phyloP scores from a whole-genome alignment of 2,329 filamentous ascomycete species.

The Colletotrichum abscissum region DNA sequence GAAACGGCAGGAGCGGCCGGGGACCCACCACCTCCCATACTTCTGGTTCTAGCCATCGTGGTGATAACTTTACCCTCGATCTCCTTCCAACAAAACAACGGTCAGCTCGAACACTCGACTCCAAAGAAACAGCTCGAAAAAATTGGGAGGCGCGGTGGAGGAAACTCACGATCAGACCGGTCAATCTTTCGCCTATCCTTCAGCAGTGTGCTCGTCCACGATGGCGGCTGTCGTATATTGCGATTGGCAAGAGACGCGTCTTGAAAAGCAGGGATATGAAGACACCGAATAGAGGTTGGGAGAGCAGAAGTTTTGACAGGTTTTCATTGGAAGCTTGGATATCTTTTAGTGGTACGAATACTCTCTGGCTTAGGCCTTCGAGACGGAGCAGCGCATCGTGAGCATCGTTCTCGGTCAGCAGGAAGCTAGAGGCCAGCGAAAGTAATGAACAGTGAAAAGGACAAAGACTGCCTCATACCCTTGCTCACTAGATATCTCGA shows the following conservation, averaged over 20 bases:
- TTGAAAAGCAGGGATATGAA: too few species aligned
- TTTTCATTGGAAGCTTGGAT: neutral
- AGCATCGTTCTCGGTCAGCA: neutral
- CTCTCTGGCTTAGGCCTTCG: neutral
- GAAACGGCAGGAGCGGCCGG: neutral
- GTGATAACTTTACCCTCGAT: neutral
- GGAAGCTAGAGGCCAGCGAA: fast-evolving
- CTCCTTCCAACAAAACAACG: too few species aligned
- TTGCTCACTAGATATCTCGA: neutral
- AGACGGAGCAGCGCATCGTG: neutral
- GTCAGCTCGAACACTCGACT: neutral
- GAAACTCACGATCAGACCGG: neutral
- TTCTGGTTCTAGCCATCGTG: neutral
- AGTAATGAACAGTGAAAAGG: neutral
- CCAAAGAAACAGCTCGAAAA: neutral
- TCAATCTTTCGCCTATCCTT: neutral
- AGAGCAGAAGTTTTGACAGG: neutral
- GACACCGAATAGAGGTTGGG: too few species aligned
- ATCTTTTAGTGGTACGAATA: too few species aligned
- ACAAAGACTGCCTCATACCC: neutral
- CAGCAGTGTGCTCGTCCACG: neutral
- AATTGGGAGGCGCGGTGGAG: neutral
- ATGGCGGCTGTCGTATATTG: neutral
- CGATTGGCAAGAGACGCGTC: neutral
- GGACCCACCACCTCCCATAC: neutral